phyloP scores from a whole-genome alignment of 1,284 basidiomycete genomes.

The Rhodofomes roseus region DNA sequence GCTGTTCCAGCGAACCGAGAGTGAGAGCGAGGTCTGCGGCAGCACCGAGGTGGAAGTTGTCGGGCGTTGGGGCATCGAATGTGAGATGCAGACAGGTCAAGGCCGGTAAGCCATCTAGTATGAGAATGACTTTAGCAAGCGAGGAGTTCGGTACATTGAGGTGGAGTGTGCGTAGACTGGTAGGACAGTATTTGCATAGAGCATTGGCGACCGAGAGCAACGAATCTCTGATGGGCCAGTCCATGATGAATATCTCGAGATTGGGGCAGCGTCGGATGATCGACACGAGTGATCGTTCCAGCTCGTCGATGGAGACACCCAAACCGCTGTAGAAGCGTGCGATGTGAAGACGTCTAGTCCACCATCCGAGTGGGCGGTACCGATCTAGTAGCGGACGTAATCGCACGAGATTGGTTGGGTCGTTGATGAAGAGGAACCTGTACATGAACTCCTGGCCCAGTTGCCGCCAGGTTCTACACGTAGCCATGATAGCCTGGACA shows the following conservation, averaged over 20 bases:
- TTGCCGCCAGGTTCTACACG: conserved; percentile 40
- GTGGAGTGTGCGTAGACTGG: conserved; percentile 52
- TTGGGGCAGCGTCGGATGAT: conserved; percentile 63
- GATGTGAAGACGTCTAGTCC: conserved; percentile 61
- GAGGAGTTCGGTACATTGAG: conserved; percentile 52
- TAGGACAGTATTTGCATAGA: conserved; percentile 45
- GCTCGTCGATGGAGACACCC: conserved; percentile 35
- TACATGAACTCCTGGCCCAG: conserved; percentile 62
- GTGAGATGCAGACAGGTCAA: conserved; percentile 53
- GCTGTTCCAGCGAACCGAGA: conserved; percentile 53
- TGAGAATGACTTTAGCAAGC: conserved; percentile 63
- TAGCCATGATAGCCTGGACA: conserved; percentile 59
- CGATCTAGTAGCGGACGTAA: conserved; percentile 46
- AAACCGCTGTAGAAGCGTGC: conserved; percentile 41
- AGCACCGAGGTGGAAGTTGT: conserved; percentile 45
- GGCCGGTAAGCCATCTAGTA: conserved; percentile 52
- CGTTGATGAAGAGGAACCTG: conserved; percentile 58
- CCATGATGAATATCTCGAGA: conserved; percentile 64
- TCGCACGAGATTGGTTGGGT: conserved; percentile 45
- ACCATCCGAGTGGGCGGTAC: conserved; percentile 55
- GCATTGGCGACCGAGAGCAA: conserved; percentile 62
- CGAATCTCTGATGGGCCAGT: conserved; percentile 51
- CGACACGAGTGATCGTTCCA: conserved; percentile 44
- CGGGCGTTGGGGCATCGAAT: conserved; percentile 35
- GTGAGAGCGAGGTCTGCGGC: conserved; percentile 54